Conservation (phyloP, 2,329 filamentous ascomycete species). For the Ascochyta koolunga region DNA sequence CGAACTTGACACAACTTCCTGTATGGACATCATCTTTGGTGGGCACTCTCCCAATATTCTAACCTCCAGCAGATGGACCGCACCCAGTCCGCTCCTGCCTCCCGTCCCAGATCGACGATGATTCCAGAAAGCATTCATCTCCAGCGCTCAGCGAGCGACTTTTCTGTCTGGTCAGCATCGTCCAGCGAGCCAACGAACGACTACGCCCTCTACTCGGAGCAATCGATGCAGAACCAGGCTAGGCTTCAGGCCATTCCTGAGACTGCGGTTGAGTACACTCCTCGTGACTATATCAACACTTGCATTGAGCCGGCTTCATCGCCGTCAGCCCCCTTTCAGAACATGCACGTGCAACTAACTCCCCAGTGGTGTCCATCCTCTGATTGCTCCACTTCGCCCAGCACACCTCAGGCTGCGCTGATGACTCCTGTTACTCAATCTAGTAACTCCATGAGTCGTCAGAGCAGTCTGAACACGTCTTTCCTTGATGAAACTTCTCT, state of each 20-base stretch:
- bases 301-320: constrained; percentile 35
- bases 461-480: constrained; percentile 51
- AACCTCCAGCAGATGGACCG: constrained; percentile 44
- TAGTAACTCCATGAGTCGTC: constrained; percentile 53
- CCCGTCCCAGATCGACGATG: constrained; percentile 36
- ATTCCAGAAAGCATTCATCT: constrained; percentile 21
- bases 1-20: constrained; percentile 32
- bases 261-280: constrained; percentile 44
- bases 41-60: constrained; percentile 29
- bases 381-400: constrained; percentile 45
- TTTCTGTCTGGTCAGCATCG: constrained; percentile 31
- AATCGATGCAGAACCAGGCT: constrained; percentile 27
- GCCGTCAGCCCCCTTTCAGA: constrained; percentile 26
- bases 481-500: constrained; percentile 47
- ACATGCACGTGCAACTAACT: constrained; percentile 40
- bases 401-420: constrained; percentile 45
- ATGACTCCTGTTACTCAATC: constrained; percentile 48
- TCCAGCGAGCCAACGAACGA: constrained; percentile 31
- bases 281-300: constrained; percentile 44
- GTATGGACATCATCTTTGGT: constrained; percentile 45
- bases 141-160: constrained; percentile 31
- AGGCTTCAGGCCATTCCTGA: constrained; percentile 37
- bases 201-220: constrained; percentile 42
- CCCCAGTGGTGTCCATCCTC: constrained; percentile 42
- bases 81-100: constrained; percentile 39